A percentile compares a stretch with the other conserved stretches of the same genome.
These are phyloP conservation scores for Delitschia confertaspora DNA, from an alignment of 495 filamentous ascomycete genomes.

Conservation along the genomic window DNA sequence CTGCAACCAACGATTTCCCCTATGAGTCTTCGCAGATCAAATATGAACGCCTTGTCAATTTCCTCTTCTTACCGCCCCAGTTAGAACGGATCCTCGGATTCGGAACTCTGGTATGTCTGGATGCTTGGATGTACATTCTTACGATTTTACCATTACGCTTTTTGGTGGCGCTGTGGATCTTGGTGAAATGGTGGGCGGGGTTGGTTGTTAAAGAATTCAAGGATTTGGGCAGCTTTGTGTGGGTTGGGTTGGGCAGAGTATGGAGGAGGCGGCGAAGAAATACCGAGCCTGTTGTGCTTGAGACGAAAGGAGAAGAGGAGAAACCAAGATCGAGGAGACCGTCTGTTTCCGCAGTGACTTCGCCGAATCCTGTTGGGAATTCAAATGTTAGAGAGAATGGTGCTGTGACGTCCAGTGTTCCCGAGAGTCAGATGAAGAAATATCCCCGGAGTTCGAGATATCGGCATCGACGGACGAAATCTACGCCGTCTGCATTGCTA, in stretches of 20 bases:
- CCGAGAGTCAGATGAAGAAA: constrained; percentile 17
- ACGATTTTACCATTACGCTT: constrained; percentile 91
- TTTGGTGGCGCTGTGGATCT: constrained; percentile 66
- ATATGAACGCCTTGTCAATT: constrained; percentile 85
- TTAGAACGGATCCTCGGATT: constrained; percentile 84
- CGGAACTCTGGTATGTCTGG: constrained; percentile 79
- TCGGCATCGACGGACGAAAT: constrained; percentile 69
- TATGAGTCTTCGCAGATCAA: constrained; percentile 97
- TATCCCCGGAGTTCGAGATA: constrained; percentile 30
- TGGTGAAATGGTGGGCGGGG: constrained; percentile 62
- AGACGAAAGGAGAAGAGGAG: constrained; percentile 28
- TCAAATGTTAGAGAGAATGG: constrained; percentile 22
- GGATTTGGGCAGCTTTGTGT: constrained; percentile 63
- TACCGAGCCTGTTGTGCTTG: constrained; percentile 3
- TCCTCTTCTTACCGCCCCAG: constrained; percentile 68
- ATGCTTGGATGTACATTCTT: constrained; percentile 96
- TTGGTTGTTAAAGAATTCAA: constrained; percentile 55
- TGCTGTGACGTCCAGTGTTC: constrained; percentile 1
- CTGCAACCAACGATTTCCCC: constrained; percentile 61
- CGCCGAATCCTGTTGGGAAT: constrained; percentile 2
- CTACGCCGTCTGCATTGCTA: constrained; percentile 69
- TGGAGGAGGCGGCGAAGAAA: constrained; percentile 53
- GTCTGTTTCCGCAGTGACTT: constrained; percentile 13
- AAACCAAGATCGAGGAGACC: constrained; percentile 32
- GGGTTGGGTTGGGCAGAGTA: constrained; percentile 63